Conservation (phyloP, 805 yeast genomes). For the Lipomyces orientalis region DNA sequence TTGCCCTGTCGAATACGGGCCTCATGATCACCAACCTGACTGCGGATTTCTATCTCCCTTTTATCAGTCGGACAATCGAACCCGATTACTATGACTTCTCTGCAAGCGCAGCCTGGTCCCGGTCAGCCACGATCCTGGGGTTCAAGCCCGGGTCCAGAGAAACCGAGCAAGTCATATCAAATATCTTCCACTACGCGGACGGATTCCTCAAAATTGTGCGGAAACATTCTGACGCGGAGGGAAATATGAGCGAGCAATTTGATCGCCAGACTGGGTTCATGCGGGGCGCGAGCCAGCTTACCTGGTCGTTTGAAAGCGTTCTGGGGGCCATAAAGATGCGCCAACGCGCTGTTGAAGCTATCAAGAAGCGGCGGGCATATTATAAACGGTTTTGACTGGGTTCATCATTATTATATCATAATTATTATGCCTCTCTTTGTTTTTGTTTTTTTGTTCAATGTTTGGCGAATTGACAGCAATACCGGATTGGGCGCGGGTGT, state of each 20-base stretch:
- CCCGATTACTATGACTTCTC: slow-evolving; percentile 19
- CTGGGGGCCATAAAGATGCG: slow-evolving; percentile 62
- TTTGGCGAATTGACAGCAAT: background rate
- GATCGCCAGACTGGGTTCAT: slow-evolving; percentile 78
- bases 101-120: slow-evolving; percentile 10
- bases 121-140: slow-evolving; percentile 14
- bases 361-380: slow-evolving; percentile 5
- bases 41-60: slow-evolving; percentile 35
- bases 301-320: slow-evolving; percentile 89
- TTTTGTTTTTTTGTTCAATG: background rate
- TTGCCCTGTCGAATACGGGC: slow-evolving; percentile 31
- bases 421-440: background rate
- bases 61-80: slow-evolving; percentile 19
- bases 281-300: slow-evolving; percentile 85
- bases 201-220: slow-evolving; percentile 55
- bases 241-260: slow-evolving; percentile 87
- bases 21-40: slow-evolving; percentile 27
- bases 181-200: slow-evolving; percentile 51
- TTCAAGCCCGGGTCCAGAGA: slow-evolving; percentile 18
- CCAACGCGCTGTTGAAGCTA: slow-evolving; percentile 17
- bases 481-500: background rate
- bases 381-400: background rate
- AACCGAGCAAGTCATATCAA: slow-evolving; percentile 24
- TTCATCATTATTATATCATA: background rate
- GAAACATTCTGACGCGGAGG: slow-evolving; percentile 60